These are phyloP conservation scores for Tulasnella sp. DNA, from an alignment of 768 basidiomycete genomes.

Conservation along the genomic window DNA sequence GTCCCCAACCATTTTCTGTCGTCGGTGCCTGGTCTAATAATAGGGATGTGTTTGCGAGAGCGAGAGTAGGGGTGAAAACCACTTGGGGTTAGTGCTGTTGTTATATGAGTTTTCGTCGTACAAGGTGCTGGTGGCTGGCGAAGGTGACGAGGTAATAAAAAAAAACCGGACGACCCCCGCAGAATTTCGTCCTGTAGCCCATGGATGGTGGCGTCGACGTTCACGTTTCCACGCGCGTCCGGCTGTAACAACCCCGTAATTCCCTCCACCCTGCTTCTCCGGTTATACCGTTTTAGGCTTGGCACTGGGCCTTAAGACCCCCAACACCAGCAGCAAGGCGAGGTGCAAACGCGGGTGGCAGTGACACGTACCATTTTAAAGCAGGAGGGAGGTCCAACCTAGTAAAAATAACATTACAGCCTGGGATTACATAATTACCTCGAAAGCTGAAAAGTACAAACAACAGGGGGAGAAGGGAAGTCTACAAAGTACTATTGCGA, in stretches of 20 bases:
- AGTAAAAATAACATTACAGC: no score
- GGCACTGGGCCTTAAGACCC: not conserved
- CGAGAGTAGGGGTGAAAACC: no score
- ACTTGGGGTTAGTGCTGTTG: not conserved
- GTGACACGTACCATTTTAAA: not conserved
- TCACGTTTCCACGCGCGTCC: not conserved
- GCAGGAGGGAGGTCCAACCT: no score
- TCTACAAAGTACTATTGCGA: no score
- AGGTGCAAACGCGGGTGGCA: not conserved
- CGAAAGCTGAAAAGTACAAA: no score
- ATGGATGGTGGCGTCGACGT: not conserved
- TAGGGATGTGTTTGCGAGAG: not conserved
- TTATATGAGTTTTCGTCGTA: not conserved
- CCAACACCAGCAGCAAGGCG: not conserved
- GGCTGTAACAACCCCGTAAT: not conserved
- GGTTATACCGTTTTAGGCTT: not conserved
- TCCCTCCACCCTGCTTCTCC: not conserved
- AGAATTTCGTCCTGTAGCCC: not conserved
- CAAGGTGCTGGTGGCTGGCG: not conserved
- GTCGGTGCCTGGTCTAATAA: not conserved
- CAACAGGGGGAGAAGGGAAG: no score
- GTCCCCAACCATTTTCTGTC: not conserved
- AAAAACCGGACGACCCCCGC: not conserved
- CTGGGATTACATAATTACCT: no score
- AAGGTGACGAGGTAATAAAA: not conserved